Base-by-base conservation (phyloP, 2,329 filamentous ascomycete genomes). In the Colletotrichum chrysophilum region DNA sequence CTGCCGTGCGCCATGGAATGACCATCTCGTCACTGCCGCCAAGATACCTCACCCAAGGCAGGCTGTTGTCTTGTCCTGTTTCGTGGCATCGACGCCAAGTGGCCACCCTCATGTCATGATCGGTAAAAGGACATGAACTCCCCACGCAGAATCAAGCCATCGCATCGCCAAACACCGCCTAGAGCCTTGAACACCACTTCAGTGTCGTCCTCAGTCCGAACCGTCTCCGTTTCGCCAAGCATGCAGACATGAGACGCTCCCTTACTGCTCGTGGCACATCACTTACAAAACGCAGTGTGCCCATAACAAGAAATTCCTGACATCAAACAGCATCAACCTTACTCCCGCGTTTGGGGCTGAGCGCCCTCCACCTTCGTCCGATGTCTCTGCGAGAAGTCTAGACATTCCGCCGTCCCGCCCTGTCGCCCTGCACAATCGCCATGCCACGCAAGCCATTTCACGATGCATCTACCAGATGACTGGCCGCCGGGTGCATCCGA, bases 311-410 rank as follows among this genome's bases (percentile, higher is more conserved):
- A 13, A 36, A 43, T 43, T 9, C 61, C 24, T 26, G n/a, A 48
- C 7, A 30, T 38, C 66, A 30, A 56, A 38, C n/a, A 60, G 74
- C 61, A 71, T 67, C 32, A 66, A 66, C 74, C 74, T 61, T 76
- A 65, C 52, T 62, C 30, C 38, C 60, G 38, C 62, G 74, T 76
- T 75, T 76, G 74, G 71, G 74, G 74, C 71, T 75, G 71, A 76
- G 74, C 66, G 36, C 58, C 21, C 58, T 71, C 64, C 73, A 64
- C 73, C 36, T 65, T 16, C 66, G 43, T 68, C 70, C 38, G 73
- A 68, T 61, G 61, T 68, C 58, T 34, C 5, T 32, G 26, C 21
- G 21, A 38, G 65, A 43, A 62, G 73, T 73, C 43, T n/a, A 68
- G 73, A 75, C 73, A 48, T 30, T 30, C 66, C 28, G 32, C 32